Base-by-base conservation (phyloP, 306 rosid species). In the Spatholobus suberectus region DNA sequence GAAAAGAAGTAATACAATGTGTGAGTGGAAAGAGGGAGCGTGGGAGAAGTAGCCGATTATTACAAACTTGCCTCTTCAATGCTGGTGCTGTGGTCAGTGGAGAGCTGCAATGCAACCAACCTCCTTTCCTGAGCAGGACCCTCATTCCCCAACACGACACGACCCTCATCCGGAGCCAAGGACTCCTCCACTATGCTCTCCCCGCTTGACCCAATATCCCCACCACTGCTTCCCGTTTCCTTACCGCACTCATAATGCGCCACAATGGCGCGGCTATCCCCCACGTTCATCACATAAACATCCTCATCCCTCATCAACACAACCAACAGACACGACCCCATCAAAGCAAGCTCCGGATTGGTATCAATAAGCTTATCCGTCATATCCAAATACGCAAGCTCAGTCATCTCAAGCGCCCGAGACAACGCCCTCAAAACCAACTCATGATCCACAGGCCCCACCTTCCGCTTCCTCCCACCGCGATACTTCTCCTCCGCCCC, bases 281-380 rank as follows among this genome's bases (percentile, higher is more conserved):
- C 98, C 27, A 94, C 90, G 79, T 94, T 94, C 98, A 94, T 94
- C 74, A 94, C 96, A 82, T 94, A 94, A 47, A 94, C 98, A 84
- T 94, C 98, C 76, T 91, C 97, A 68, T 91, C 97, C 90, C 98
- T 94, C 98, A 94, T 94, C 72, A 94, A 90, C 81, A 83, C 98
- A 75, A 81, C 98, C 77, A 93, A 79, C 75, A 93, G 86, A 63
- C 98, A 94, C 10, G 98, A 94, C 41, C 98, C 98, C 98, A 94
- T 91, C 70, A 94, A 86, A 5, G 98, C 98, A 52, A 94, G 93
- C 92, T 94, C 98, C 4, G 98, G 96, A 70, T 90, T 93, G 1
- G 93, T 85, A 86, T 88, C 94, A 20, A 90, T 89, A 76, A 93
- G 91, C 91, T 91, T 93, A 72, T 93, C 98, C 12, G 98, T 90